A percentile compares a stretch with the other conserved stretches of the same genome.
Evolutionary conservation across 495 filamentous ascomycete species (phyloP).

Genomic region (Podospora pseudopauciseta): DNA sequence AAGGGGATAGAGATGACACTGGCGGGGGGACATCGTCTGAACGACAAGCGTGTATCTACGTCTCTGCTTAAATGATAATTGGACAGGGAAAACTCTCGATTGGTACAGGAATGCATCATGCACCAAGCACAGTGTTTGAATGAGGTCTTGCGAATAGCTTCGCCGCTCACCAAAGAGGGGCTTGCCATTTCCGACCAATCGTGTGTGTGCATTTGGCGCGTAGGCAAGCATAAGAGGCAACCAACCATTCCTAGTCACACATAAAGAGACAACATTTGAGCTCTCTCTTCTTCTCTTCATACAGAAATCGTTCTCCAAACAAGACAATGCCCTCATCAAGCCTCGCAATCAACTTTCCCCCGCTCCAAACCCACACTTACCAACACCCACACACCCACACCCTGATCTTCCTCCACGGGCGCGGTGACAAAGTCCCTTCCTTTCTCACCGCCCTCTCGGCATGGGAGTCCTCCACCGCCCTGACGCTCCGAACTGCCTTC

Average conservation of each 20-base stretch:
- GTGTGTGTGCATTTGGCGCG: not conserved
- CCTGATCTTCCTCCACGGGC: conserved; percentile 6
- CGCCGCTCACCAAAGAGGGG: not conserved
- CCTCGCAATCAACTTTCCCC: not conserved
- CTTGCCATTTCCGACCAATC: not conserved
- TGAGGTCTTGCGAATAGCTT: not conserved
- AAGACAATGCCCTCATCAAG: not conserved
- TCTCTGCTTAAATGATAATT: not conserved
- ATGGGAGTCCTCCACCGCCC: not conserved
- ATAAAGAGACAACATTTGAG: not conserved
- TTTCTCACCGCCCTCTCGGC: not conserved
- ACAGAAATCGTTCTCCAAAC: not conserved
- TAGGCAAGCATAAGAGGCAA: not conserved
- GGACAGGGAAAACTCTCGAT: not conserved
- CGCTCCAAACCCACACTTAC: not conserved
- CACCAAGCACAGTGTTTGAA: not conserved
- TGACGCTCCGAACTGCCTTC: conserved; percentile 30
- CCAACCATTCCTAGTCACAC: not conserved
- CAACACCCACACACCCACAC: conserved; percentile 8
- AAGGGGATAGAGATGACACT: not conserved
- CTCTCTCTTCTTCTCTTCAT: not conserved
- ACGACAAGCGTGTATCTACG: not conserved
- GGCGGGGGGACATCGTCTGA: not conserved
- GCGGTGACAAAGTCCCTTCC: not conserved
- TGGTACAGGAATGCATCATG: not conserved